Evolutionary conservation across 1,139 yeast species (phyloP).

Genomic region (Yamadazyma triangularis): DNA sequence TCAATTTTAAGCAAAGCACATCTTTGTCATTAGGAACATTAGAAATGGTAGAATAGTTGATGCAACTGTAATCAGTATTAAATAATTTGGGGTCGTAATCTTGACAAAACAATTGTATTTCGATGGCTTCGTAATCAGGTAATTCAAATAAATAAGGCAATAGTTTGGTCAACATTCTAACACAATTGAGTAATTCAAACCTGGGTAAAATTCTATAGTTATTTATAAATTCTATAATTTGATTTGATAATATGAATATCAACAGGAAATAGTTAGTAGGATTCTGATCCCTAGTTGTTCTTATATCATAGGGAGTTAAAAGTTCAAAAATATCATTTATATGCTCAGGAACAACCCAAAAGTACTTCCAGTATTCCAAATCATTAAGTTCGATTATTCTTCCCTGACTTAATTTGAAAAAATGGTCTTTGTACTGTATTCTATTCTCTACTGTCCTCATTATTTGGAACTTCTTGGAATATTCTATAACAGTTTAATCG

Average conservation of each 20-base stretch:
- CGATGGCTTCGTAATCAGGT: constrained; percentile 28
- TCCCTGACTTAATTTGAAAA: constrained; percentile 60
- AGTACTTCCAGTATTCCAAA: constrained; percentile 47
- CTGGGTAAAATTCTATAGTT: constrained; percentile 4
- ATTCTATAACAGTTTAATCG: no score
- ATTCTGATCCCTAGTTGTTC: constrained; percentile 57
- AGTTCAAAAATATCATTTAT: constrained; percentile 53
- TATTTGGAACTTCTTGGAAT: no score
- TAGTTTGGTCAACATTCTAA: constrained; percentile 61
- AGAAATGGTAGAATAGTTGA: not conserved
- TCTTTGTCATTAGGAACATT: no score
- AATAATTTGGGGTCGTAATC: constrained; percentile 1
- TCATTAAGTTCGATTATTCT: constrained; percentile 42
- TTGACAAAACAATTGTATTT: constrained; percentile 33
- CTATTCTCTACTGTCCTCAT: constrained; percentile 78
- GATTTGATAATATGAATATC: constrained; percentile 34
- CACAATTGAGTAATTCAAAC: constrained; percentile 45
- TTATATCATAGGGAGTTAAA: constrained; percentile 54
- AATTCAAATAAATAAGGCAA: constrained; percentile 66
- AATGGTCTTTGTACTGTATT: constrained; percentile 54
- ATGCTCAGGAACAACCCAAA: constrained; percentile 26
- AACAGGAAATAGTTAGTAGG: constrained; percentile 51
- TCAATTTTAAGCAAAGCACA: constrained; percentile 19
- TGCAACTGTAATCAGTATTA: no score
- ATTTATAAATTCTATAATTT: constrained; percentile 22